phyloP scores from a whole-genome alignment of 2,329 filamentous ascomycete species.

The Penicillium sp. region DNA sequence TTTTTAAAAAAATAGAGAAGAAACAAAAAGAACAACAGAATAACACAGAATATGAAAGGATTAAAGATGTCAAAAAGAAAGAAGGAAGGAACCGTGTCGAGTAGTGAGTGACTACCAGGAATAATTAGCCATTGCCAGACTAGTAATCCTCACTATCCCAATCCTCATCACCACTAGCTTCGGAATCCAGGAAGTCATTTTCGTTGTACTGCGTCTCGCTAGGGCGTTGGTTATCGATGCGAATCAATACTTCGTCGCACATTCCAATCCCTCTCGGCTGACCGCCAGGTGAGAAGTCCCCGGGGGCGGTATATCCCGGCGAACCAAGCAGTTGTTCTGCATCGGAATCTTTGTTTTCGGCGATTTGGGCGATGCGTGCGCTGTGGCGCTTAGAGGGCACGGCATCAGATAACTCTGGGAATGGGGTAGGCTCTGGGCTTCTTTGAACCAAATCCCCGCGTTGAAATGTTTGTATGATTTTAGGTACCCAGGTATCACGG shows the following conservation, averaged over 20 bases:
- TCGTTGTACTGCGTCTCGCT: slow-evolving; percentile 63
- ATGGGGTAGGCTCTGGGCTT: background rate
- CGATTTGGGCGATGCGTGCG: slow-evolving; percentile 36
- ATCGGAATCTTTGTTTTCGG: background rate
- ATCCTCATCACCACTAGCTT: slow-evolving; percentile 65
- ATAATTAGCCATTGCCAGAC: slow-evolving; percentile 22
- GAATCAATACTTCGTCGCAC: slow-evolving; percentile 62
- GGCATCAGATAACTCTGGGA: background rate
- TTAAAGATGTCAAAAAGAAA: too few relatives aligned
- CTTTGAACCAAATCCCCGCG: background rate
- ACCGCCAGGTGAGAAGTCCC: background rate
- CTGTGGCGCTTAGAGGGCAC: slow-evolving; percentile 44
- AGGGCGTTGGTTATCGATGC: slow-evolving; percentile 66
- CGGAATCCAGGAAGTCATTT: slow-evolving; percentile 64
- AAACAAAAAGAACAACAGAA: background rate
- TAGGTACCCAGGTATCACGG: slow-evolving; percentile 69
- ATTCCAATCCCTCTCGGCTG: slow-evolving; percentile 43
- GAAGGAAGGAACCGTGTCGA: too few relatives aligned
- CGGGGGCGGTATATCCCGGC: slow-evolving; percentile 43
- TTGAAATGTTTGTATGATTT: background rate
- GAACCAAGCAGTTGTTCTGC: background rate
- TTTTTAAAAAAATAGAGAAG: background rate
- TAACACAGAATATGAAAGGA: background rate
- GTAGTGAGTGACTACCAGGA: slow-evolving; percentile 22
- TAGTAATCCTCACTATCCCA: slow-evolving; percentile 58